A percentile compares a stretch with the other conserved stretches of the same genome.
Conservation (phyloP, 2,329 filamentous ascomycete species). For the Arthrobotrys pseudoclavata region DNA sequence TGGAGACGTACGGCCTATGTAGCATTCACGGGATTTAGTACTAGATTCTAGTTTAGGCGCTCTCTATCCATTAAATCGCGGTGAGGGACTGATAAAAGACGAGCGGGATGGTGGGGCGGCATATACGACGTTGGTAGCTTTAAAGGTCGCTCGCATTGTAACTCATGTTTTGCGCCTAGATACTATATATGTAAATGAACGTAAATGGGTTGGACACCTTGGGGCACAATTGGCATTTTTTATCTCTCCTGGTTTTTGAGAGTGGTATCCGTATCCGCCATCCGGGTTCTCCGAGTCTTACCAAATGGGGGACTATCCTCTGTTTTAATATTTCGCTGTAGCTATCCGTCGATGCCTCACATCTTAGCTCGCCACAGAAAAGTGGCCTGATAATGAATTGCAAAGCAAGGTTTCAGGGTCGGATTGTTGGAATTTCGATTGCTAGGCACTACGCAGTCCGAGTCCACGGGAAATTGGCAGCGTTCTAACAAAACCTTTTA, state of each 20-base stretch:
- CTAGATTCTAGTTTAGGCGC: conserved; percentile 4
- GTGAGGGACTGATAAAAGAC: conserved; percentile 5
- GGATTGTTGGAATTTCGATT: neutral
- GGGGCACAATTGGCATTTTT: conserved; percentile 10
- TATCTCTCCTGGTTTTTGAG: neutral
- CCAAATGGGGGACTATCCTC: conserved; percentile 30
- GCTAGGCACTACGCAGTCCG: no score
- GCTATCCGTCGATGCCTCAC: neutral
- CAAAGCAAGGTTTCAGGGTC: neutral
- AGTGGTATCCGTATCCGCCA: conserved; percentile 36
- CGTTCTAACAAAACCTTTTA: neutral
- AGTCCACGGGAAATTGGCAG: neutral
- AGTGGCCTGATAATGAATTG: conserved; percentile 20
- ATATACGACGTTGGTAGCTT: neutral
- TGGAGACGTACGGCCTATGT: neutral
- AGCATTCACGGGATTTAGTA: conserved; percentile 1
- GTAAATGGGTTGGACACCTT: conserved; percentile 17
- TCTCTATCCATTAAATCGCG: neutral
- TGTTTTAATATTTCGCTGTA: neutral
- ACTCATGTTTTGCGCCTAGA: conserved; percentile 23
- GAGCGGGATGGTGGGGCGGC: conserved; percentile 20
- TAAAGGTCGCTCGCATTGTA: neutral
- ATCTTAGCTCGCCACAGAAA: neutral
- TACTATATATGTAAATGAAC: conserved; percentile 44
- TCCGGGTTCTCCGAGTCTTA: conserved; percentile 9